Percentiles rank a stretch among this genome's conserved stretches.
Evolutionary conservation across 139 green algal genomes (phyloP).

Genomic region (Gonium pectorale): DNA sequence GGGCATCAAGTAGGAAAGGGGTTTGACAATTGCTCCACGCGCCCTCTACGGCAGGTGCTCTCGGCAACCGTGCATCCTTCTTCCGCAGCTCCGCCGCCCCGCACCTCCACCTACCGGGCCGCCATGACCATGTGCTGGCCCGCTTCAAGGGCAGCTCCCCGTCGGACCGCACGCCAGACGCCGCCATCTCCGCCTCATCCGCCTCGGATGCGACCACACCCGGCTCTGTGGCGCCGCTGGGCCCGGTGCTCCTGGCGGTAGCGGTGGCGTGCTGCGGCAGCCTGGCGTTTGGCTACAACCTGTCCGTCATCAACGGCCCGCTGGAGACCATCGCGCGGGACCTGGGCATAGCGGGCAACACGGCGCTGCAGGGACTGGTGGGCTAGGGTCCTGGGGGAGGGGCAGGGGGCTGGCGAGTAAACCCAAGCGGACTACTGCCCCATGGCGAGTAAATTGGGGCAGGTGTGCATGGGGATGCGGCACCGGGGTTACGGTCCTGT

Average conservation of each 20-base stretch:
- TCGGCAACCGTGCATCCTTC: too few species aligned
- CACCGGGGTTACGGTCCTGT: too few species aligned
- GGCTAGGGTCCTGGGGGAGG: background rate
- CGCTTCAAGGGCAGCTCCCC: slow-evolving; percentile 11
- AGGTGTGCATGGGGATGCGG: background rate
- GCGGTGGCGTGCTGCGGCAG: slow-evolving; percentile 76
- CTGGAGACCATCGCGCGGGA: slow-evolving; percentile 83
- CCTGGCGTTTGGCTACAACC: slow-evolving; percentile 90
- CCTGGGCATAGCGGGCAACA: slow-evolving; percentile 83
- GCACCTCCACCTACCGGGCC: too few species aligned
- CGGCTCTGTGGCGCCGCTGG: slow-evolving; percentile 36
- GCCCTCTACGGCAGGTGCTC: too few species aligned
- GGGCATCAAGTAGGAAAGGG: too few species aligned
- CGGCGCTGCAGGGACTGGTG: slow-evolving; percentile 79
- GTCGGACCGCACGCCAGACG: background rate
- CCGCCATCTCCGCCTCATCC: background rate
- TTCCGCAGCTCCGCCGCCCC: too few species aligned
- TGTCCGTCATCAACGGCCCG: slow-evolving; percentile 92
- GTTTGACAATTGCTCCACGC: too few species aligned
- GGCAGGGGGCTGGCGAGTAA: background rate
- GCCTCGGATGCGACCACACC: background rate
- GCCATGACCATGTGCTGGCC: too few species aligned
- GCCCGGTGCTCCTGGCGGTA: slow-evolving; percentile 65
- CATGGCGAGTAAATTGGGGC: background rate
- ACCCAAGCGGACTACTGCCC: background rate